These are phyloP conservation scores for Fraxinus nigra DNA, from an alignment of 305 asterid genomes.

Conservation along the genomic window DNA sequence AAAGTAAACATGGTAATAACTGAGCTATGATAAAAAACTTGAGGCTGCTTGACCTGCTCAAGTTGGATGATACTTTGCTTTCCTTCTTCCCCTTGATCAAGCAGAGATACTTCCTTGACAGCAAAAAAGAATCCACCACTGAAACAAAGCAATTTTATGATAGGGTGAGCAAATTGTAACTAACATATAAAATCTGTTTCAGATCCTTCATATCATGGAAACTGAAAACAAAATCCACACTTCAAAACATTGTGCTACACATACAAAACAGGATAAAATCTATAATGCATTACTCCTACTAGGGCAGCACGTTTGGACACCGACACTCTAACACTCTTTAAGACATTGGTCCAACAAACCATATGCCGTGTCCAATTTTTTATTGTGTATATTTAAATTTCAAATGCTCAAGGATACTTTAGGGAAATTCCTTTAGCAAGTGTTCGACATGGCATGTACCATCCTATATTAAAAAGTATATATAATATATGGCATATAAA, in stretches of 20 bases:
- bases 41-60: constrained; percentile 60
- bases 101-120: not conserved
- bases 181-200: not conserved
- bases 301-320: not conserved
- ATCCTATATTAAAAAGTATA: not conserved
- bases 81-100: not conserved
- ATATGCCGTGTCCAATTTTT: not conserved
- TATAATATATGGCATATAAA: too few relatives aligned
- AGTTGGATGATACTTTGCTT: constrained; percentile 74
- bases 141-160: not conserved
- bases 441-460: not conserved
- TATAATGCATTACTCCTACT: not conserved
- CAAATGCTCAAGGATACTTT: not conserved
- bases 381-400: too few relatives aligned
- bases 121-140: not conserved
- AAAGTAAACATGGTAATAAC: not conserved
- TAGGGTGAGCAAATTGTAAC: not conserved
- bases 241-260: not conserved
- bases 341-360: not conserved
- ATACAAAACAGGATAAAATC: not conserved
- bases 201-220: constrained; percentile 11
- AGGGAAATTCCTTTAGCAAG: not conserved
- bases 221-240: constrained; percentile 18
- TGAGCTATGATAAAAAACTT: constrained; percentile 9
- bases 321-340: not conserved